A percentile compares a stretch with the other conserved stretches of the same genome.
Conservation (phyloP, 2,329 filamentous ascomycete genomes). For the Ambrosiella xylebori region DNA sequence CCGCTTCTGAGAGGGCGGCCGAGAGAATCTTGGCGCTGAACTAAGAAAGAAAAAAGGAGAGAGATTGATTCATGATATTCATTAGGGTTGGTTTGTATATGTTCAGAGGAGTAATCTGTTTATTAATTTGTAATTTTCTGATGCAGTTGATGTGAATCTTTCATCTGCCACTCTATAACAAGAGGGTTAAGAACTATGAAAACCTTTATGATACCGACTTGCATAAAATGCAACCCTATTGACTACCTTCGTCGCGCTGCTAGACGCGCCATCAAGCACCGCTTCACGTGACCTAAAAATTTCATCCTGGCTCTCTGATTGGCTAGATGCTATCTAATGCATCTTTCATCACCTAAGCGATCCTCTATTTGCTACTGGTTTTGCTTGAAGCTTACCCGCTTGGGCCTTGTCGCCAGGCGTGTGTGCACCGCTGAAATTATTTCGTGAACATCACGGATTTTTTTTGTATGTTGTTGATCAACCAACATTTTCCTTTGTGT, state of each 20-base stretch:
- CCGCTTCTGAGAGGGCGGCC: slow-evolving; percentile 44
- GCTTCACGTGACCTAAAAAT: slow-evolving; percentile 1
- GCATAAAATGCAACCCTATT: background rate
- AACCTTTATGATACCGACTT: background rate
- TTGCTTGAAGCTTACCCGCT: slow-evolving; percentile 4
- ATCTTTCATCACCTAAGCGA: slow-evolving; percentile 1
- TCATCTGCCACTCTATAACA: background rate
- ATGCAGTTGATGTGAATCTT: too few species aligned
- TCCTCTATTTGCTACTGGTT: background rate
- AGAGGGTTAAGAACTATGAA: background rate
- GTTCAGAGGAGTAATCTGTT: too few species aligned
- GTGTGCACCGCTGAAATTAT: background rate
- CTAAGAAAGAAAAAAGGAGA: background rate
- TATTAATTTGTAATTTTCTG: too few species aligned
- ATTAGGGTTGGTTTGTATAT: slow-evolving; percentile 1
- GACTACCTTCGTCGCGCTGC: slow-evolving; percentile 1
- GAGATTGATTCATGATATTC: background rate
- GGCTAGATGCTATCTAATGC: background rate
- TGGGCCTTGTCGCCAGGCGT: background rate
- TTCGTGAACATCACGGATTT: background rate
- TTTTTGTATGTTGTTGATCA: background rate
- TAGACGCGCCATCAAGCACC: background rate
- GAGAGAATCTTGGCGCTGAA: slow-evolving; percentile 17
- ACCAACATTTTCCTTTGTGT: background rate
- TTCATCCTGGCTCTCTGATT: slow-evolving; percentile 1